Base-by-base conservation (phyloP, 306 rosid species). In the Vicia villosa region DNA sequence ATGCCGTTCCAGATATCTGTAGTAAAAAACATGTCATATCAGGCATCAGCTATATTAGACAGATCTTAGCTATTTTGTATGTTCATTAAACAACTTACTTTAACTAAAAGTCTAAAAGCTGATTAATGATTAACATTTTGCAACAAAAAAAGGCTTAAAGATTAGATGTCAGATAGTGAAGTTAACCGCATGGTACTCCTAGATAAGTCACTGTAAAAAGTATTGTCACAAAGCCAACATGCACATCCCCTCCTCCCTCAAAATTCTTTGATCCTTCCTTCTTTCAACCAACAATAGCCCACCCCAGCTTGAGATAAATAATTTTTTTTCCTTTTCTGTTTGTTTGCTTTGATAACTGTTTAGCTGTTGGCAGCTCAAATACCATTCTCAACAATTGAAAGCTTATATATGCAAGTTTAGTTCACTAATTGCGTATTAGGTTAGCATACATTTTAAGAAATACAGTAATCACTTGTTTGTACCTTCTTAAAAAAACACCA, bases 1-100 rank as follows among this genome's bases (percentile, higher is more conserved):
- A 66, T 20, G 98, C 96, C 11, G 96, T 93, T 49, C 98, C 94
- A 68, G 96, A 86, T 77, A 93, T 90, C 98, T 93, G 95, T 68
- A 67, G 38, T 8, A 67, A 78, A 67, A 78, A 81, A 45, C 36
- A 66, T 52, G 62, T 60, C 74, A 49, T 46, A 61, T 60, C 37
- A 76, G 58, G 46, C 52, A 49, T 69, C 38, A 80, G 66, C 51
- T 42, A 59, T 69, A 38, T 50, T 78, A 30, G 41, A 66, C 78
- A 47, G 21, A 42, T 50, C 61, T 13, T 30, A 56, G 63, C 56
- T 59, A 77, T 43, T 74, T 70, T n/a, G 20, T n/a, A 4, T 46
- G 19, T 46, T 46, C 10, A 46, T 46, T 15, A n/a, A 45, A 15
- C 20, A 5, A 15, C 51, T 5, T 2, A 46, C 10, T n/a, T 46